Evolutionary conservation across 2,329 filamentous ascomycete species (phyloP).

Genomic region (Alternaria ventricosa): DNA sequence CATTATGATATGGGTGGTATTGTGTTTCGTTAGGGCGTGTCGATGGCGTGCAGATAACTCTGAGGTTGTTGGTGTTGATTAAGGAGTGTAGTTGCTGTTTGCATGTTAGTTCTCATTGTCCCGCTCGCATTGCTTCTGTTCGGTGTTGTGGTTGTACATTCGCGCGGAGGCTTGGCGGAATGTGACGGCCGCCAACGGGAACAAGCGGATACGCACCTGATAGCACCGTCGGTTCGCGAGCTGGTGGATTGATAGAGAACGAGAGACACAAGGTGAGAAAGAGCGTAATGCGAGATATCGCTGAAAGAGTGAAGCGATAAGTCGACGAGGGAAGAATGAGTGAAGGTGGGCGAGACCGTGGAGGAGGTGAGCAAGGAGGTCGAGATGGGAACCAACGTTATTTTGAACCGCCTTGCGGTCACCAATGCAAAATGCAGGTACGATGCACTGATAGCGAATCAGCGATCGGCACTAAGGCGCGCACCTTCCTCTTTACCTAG

Average conservation of each 20-base stretch:
- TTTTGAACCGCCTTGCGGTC: constrained; percentile 26
- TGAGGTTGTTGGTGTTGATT: constrained; percentile 25
- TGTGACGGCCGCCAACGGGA: constrained; percentile 14
- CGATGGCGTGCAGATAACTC: constrained; percentile 27
- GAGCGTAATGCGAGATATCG: constrained; percentile 57
- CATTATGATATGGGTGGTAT: constrained; percentile 28
- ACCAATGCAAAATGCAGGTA: constrained; percentile 29
- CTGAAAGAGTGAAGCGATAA: constrained; percentile 70
- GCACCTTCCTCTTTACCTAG: constrained; percentile 3
- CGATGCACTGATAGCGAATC: constrained; percentile 12
- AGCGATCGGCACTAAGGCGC: constrained; percentile 1
- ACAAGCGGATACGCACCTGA: constrained; percentile 38
- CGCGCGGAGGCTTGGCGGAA: constrained; percentile 25
- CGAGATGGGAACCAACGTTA: constrained; percentile 20
- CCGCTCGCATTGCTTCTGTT: constrained; percentile 8
- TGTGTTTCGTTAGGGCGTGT: constrained; percentile 29
- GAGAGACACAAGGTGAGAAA: constrained; percentile 38
- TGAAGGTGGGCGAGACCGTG: constrained; percentile 25
- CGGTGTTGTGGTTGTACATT: constrained; percentile 20
- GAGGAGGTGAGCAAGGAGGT: constrained; percentile 46
- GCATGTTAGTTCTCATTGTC: constrained; percentile 27
- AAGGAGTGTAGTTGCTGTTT: constrained; percentile 35
- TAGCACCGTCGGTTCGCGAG: constrained; percentile 20
- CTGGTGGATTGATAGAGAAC: constrained; percentile 21
- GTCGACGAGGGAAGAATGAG: constrained; percentile 44